Evolutionary conservation across 352 stramenopile genomes (phyloP), one percentile per base, ranked within the genome.

Genomic region (Phytophthora citricola): DNA sequence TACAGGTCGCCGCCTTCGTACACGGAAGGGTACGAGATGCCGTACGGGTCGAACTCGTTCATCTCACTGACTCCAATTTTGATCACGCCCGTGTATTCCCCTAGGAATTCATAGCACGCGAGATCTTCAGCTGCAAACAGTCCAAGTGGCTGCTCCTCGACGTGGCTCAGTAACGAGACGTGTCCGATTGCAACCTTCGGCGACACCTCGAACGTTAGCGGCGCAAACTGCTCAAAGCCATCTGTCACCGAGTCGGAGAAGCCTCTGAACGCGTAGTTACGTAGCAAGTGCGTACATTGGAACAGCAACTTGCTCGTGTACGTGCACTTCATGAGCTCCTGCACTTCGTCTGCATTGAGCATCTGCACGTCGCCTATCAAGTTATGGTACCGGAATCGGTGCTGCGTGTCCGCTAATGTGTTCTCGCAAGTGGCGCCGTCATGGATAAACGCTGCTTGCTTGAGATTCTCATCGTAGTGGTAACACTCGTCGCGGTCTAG

Each of bases 201-300:
- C 0, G 83, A 91, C 31, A 89, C 72, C 24, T 74, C 61, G 8
- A 60, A 55, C n/a, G 55, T 68, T 6, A 74, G 52, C 20, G 71
- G 53, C 0, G 56, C 56, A n/a, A 88, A 77, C 24, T 80, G 63
- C 4, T 79, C 67, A 34, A 88, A 90, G 10, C 75, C 81, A 40
- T 91, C 77, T 27, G 76, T 51, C 12, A 69, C 53, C 40, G 66
- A 71, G 68, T 83, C 81, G 17, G 80, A 84, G 58, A 91, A 92
- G 22, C 83, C 85, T 76, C 83, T 92, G 63, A 92, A 93, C 24
- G 54, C 78, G 58, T 94, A 94, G 58, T 92, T 94, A 32, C 79
- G 69, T 59, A 94, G 69, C 76, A 92, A 69, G 10, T 67, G 62
- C 56, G 83, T 78, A 46, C 80, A 74, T 65, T 92, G 76, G 66